phyloP scores from a whole-genome alignment of 768 basidiomycete genomes.

The Panus rudis region DNA sequence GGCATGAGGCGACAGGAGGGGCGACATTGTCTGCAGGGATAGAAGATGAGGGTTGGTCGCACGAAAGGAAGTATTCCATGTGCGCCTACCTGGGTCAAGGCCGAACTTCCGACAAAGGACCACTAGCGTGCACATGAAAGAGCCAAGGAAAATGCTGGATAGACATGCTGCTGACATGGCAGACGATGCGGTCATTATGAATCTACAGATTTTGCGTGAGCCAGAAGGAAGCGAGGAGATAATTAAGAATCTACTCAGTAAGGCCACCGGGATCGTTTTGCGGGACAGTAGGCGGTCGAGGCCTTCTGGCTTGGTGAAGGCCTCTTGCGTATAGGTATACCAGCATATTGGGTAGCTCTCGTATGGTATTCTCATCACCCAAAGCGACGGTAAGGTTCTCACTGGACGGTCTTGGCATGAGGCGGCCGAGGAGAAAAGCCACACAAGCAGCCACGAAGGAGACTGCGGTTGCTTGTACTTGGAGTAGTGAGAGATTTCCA shows the following conservation, averaged over 20 bases:
- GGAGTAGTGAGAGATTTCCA: constrained; percentile 81
- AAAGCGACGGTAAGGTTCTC: constrained; percentile 11
- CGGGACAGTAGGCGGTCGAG: constrained; percentile 4
- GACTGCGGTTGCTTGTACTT: constrained; percentile 89
- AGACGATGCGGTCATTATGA: constrained; percentile 69
- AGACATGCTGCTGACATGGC: constrained; percentile 77
- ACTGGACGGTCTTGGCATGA: constrained; percentile 36
- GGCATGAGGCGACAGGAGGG: constrained; percentile 85
- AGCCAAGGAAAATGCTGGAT: constrained; percentile 75
- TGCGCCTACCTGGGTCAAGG: constrained; percentile 70
- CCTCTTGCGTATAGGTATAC: background rate
- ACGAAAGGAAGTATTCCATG: background rate
- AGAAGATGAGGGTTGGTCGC: background rate
- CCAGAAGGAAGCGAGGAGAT: background rate
- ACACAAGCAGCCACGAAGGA: constrained; percentile 81
- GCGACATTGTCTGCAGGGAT: constrained; percentile 78
- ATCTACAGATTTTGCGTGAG: constrained; percentile 35
- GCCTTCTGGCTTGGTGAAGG: constrained; percentile 1
- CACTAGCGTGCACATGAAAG: constrained; percentile 86
- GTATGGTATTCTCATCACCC: background rate
- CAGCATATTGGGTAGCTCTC: constrained; percentile 1
- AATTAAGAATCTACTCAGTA: constrained; percentile 27
- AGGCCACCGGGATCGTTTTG: constrained; percentile 15
- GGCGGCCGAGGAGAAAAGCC: constrained; percentile 62
- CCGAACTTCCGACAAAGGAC: constrained; percentile 68